Evolutionary conservation across 1,284 basidiomycete species (phyloP).

Genomic region (Naganishia cerealis): DNA sequence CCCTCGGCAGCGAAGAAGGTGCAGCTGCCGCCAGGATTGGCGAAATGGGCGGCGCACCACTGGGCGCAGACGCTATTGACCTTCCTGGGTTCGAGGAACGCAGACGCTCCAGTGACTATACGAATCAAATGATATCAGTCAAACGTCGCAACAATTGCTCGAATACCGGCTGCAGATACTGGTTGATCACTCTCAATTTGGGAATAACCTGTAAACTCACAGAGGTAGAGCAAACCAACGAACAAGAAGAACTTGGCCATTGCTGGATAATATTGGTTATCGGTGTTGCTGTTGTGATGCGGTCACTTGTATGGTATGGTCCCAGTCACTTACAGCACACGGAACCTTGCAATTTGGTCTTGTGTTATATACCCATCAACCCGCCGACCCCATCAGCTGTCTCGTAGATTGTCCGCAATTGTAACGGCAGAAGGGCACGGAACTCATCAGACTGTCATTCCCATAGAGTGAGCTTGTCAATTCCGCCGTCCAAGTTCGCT

Average conservation of each 20-base stretch:
- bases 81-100: background rate
- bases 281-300: background rate
- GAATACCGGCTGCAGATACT: background rate
- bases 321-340: background rate
- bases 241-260: conserved; percentile 4
- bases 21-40: background rate
- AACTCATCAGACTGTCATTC: background rate
- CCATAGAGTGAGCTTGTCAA: background rate
- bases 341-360: background rate
- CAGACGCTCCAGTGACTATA: conserved; percentile 2
- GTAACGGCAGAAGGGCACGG: background rate
- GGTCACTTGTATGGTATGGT: background rate
- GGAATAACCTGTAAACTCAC: background rate
- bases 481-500: background rate
- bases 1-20: conserved; percentile 2
- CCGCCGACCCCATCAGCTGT: background rate
- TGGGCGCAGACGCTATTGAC: conserved; percentile 9
- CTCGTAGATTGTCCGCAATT: background rate
- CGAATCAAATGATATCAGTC: background rate
- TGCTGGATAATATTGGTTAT: background rate
- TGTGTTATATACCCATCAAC: background rate
- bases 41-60: conserved; percentile 10
- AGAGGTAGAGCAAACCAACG: conserved; percentile 4
- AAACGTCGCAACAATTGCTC: background rate
- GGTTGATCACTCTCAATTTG: background rate